phyloP scores from a whole-genome alignment of 2,329 filamentous ascomycete genomes.

The Aspergillus fischeri region DNA sequence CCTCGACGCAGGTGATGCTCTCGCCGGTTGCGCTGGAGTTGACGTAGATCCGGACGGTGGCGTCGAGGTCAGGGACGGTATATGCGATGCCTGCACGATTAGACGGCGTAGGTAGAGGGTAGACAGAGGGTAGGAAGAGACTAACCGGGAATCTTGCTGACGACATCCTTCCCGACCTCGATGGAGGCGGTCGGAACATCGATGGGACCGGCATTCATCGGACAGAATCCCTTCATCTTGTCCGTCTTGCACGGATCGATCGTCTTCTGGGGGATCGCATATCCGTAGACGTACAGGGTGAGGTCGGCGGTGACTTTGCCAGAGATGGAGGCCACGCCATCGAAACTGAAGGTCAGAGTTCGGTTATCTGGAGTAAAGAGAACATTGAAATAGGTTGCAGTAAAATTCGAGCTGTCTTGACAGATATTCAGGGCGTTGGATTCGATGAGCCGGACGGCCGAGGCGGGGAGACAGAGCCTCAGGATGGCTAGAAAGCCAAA shows the following conservation, averaged over 20 bases:
- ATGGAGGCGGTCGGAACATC: constrained; percentile 66
- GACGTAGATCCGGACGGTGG: constrained; percentile 74
- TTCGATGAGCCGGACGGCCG: constrained; percentile 4
- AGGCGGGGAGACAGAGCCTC: constrained; percentile 48
- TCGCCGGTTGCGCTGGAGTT: constrained; percentile 61
- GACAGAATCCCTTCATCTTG: constrained; percentile 69
- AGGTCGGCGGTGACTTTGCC: constrained; percentile 77
- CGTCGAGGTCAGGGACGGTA: constrained; percentile 84
- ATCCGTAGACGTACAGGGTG: constrained; percentile 75
- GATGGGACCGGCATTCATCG: constrained; percentile 80
- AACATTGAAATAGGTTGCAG: constrained; percentile 84
- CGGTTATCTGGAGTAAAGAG: constrained; percentile 61
- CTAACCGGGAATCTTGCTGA: constrained; percentile 63
- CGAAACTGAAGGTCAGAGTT: constrained; percentile 68
- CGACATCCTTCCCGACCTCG: constrained; percentile 51
- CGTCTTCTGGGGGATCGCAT: constrained; percentile 60
- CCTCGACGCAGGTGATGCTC: constrained; percentile 80
- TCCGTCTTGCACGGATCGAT: constrained; percentile 70
- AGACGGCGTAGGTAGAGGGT: background rate
- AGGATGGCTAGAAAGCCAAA: constrained; percentile 73
- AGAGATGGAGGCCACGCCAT: constrained; percentile 76
- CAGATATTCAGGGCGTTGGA: constrained; percentile 65
- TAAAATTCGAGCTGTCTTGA: constrained; percentile 78
- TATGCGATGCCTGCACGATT: constrained; percentile 65
- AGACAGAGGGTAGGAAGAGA: background rate